Evolutionary conservation across 2,329 filamentous ascomycete species (phyloP).

Genomic region (Penicillium palitans): DNA sequence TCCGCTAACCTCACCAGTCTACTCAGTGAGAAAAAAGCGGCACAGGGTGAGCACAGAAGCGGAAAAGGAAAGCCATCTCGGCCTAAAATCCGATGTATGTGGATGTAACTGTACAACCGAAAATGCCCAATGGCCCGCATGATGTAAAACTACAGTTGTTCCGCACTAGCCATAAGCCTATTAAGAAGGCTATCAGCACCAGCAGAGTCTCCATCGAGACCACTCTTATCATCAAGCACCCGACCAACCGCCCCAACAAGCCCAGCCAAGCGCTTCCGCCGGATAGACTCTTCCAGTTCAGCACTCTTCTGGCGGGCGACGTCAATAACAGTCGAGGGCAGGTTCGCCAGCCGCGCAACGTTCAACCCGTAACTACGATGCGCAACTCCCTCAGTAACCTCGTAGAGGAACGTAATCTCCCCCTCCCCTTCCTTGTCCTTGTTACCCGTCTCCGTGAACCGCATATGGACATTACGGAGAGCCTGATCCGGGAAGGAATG

Average conservation of each 20-base stretch:
- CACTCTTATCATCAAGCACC: slow-evolving; percentile 22
- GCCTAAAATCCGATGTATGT: neutral
- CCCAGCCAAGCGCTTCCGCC: slow-evolving; percentile 58
- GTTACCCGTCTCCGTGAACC: slow-evolving; percentile 63
- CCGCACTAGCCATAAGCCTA: slow-evolving; percentile 34
- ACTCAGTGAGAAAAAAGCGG: neutral
- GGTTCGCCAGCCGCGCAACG: slow-evolving; percentile 79
- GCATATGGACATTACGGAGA: slow-evolving; percentile 91
- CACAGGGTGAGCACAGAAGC: neutral
- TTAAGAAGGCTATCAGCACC: slow-evolving; percentile 30
- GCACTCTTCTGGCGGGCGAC: slow-evolving; percentile 75
- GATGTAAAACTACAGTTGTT: slow-evolving; percentile 30
- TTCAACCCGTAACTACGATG: slow-evolving; percentile 94
- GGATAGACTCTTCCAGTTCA: slow-evolving; percentile 75
- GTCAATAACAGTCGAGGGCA: slow-evolving; percentile 75
- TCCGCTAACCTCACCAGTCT: neutral
- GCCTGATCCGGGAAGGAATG: slow-evolving; percentile 64
- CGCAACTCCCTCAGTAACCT: slow-evolving; percentile 85
- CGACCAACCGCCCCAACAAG: slow-evolving; percentile 33
- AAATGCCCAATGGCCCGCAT: neutral
- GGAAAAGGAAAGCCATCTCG: neutral
- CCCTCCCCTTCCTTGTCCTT: slow-evolving; percentile 66
- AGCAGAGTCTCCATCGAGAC: neutral
- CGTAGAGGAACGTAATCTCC: slow-evolving; percentile 91
- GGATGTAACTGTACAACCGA: neutral